Evolutionary conservation across 2,329 filamentous ascomycete genomes (phyloP), one percentile per base, ranked within the genome.

Genomic region (Ceratocystis diversiconidia): DNA sequence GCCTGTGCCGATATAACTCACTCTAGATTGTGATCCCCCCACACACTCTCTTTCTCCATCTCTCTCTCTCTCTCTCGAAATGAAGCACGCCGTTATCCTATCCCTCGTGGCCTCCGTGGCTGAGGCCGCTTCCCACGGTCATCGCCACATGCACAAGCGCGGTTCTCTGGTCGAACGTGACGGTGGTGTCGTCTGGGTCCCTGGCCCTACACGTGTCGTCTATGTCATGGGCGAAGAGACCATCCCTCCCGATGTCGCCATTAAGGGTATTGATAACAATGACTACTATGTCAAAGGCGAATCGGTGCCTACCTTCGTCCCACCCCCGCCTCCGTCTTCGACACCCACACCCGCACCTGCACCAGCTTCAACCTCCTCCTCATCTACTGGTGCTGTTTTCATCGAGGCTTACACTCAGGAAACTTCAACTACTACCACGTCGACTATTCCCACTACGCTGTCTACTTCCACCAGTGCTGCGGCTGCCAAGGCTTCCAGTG

Each of bases 221-320:
- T 96, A 87, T 73, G 78, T 92, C 64, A 83, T 87, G 68, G 63
- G 63, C 22, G 87, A 86, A 68, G 71, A 85, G 72, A 69, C 77
- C 43, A 80, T 95, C 70, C 78, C 79, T 64, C 76, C 81, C 68
- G 75, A 81, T 0, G 82, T 90, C 68, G 90, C 90, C 64, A 81
- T 87, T 76, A 73, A 82, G 65, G 90, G 90, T 69, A 80, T 97
- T 70, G 76, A 81, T 66, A 82, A 86, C 68, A 88, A 90, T 63
- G 81, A 83, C 60, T 94, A 85, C 77, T 79, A 87, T 60, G 77
- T 88, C 61, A 78, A 87, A 59, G 82, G 84, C 69, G 82, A 84
- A 72, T 78, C 80, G 57, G 76, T 76, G 15, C 82, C 82, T 61
- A 67, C 66, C 61, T 52, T 65, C 12, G 80, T 79, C 55, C 36